A percentile compares a stretch with the other conserved stretches of the same genome.
phyloP scores from a whole-genome alignment of 2,329 filamentous ascomycete genomes.

The Trichoderma brevicompactum region DNA sequence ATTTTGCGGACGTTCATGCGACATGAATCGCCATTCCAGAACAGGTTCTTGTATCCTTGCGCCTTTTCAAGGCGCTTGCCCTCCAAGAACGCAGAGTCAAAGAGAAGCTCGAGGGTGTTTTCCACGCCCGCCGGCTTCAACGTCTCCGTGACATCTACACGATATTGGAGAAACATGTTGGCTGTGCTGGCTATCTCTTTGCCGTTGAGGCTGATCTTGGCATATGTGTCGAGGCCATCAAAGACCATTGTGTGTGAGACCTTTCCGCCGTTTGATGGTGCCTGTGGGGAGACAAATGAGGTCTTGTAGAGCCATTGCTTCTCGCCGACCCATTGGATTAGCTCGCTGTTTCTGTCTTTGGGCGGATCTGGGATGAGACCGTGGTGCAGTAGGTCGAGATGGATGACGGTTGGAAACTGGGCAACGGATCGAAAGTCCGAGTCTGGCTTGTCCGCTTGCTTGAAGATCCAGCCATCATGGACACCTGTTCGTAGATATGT shows the following conservation, averaged over 20 bases:
- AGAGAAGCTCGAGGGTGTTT: slow-evolving; percentile 24
- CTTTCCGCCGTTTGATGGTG: background rate
- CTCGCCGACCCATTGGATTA: slow-evolving; percentile 22
- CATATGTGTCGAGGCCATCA: slow-evolving; percentile 25
- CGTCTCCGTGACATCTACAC: slow-evolving; percentile 8
- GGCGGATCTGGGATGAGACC: slow-evolving; percentile 13
- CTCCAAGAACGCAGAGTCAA: slow-evolving; percentile 21
- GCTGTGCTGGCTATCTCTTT: slow-evolving; percentile 8
- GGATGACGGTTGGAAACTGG: slow-evolving; percentile 19
- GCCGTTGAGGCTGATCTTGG: slow-evolving; percentile 16
- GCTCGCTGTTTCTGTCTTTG: slow-evolving; percentile 13
- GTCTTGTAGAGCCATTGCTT: slow-evolving; percentile 22
- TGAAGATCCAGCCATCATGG: slow-evolving; percentile 1
- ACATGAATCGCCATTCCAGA: slow-evolving; percentile 19
- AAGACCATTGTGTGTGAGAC: background rate
- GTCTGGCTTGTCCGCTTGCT: slow-evolving; percentile 20
- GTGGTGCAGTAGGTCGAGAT: slow-evolving; percentile 13
- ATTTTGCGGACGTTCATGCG: slow-evolving; percentile 17
- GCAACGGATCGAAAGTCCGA: slow-evolving; percentile 7
- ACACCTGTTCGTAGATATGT: background rate
- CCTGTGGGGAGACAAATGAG: background rate
- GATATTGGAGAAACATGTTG: slow-evolving; percentile 26
- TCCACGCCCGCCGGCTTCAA: background rate
- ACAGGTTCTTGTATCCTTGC: slow-evolving; percentile 15
- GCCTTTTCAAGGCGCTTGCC: slow-evolving; percentile 22